A percentile compares a stretch with the other conserved stretches of the same genome.
These are phyloP conservation scores for Entomortierella parvispora DNA, from an alignment of 192 early-diverging fungal genomes.

Conservation along the genomic window DNA sequence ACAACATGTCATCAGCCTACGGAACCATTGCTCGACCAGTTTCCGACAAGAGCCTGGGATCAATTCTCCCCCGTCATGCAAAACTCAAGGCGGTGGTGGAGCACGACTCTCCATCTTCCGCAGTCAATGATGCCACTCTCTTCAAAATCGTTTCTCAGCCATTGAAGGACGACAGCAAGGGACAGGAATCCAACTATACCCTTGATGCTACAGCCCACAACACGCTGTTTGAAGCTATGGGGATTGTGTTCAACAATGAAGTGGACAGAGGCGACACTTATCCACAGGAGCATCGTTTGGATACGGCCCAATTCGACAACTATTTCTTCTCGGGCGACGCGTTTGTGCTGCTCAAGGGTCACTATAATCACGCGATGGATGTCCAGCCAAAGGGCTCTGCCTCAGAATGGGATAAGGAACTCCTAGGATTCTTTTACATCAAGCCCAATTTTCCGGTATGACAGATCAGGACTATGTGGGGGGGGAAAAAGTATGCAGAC, in stretches of 20 bases:
- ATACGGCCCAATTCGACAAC: slow-evolving; percentile 53
- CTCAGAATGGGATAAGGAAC: slow-evolving; percentile 53
- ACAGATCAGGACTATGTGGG: slow-evolving; percentile 56
- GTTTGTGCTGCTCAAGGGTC: slow-evolving; percentile 58
- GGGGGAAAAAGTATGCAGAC: slow-evolving; percentile 37
- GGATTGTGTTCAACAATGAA: slow-evolving; percentile 68
- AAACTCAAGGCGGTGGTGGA: not conserved
- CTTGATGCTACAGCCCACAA: slow-evolving; percentile 4
- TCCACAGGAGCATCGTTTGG: slow-evolving; percentile 67
- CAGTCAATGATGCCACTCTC: slow-evolving; percentile 8
- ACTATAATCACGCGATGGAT: slow-evolving; percentile 19
- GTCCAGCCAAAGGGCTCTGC: slow-evolving; percentile 8
- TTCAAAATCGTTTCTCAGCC: slow-evolving; percentile 18
- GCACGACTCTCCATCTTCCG: not conserved
- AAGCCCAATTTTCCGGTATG: slow-evolving; percentile 82
- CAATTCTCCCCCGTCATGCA: slow-evolving; percentile 34
- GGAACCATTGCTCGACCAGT: slow-evolving; percentile 35
- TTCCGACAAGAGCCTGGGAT: slow-evolving; percentile 22
- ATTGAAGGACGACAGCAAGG: too few relatives aligned
- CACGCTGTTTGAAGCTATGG: slow-evolving; percentile 52
- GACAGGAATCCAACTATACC: slow-evolving; percentile 6
- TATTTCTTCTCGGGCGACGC: slow-evolving; percentile 67
- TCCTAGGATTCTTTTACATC: slow-evolving; percentile 78
- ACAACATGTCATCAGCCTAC: slow-evolving; percentile 51
- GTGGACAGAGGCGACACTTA: slow-evolving; percentile 78